These are phyloP conservation scores for Cladosporium sphaerospermum DNA, from an alignment of 2,329 filamentous ascomycete species.

Conservation along the genomic window DNA sequence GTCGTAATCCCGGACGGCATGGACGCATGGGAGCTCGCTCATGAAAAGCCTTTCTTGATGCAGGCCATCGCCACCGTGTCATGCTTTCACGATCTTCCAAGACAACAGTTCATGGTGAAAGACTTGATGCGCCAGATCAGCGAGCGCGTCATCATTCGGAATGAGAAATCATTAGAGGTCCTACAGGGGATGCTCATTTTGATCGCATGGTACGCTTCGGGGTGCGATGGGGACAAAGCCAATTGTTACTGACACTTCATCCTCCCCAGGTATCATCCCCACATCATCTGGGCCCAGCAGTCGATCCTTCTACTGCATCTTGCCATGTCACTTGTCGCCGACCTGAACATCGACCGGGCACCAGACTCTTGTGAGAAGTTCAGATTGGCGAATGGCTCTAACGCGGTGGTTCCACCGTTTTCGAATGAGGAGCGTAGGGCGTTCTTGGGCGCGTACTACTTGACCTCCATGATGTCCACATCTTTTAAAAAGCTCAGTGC, in stretches of 20 bases:
- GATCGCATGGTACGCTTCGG: conserved; percentile 8
- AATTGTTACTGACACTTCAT: not conserved
- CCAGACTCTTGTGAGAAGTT: conserved; percentile 13
- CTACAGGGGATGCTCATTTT: conserved; percentile 22
- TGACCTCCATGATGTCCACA: conserved; percentile 24
- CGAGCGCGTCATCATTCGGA: conserved; percentile 25
- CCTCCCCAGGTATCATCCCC: conserved; percentile 22
- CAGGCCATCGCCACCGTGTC: conserved; percentile 26
- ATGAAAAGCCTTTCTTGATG: conserved; percentile 24
- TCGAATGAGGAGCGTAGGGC: conserved; percentile 22
- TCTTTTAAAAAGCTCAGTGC: conserved; percentile 27
- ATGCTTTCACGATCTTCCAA: conserved; percentile 23
- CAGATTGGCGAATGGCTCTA: not conserved
- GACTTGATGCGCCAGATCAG: conserved; percentile 25
- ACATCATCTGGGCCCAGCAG: conserved; percentile 27
- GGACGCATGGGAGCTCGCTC: conserved; percentile 20
- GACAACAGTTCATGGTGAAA: conserved; percentile 23
- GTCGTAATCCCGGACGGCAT: conserved; percentile 19
- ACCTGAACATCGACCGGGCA: conserved; percentile 24
- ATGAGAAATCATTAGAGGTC: conserved; percentile 26
- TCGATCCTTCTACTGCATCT: conserved; percentile 25
- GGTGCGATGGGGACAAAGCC: not conserved
- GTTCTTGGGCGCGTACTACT: conserved; percentile 24
- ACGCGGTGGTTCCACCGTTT: conserved; percentile 13
- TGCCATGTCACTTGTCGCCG: conserved; percentile 23